A percentile compares a stretch with the other conserved stretches of the same genome.
These are phyloP conservation scores for Sugiyamaella marilandica DNA, from an alignment of 805 yeast genomes.

Conservation along the genomic window DNA sequence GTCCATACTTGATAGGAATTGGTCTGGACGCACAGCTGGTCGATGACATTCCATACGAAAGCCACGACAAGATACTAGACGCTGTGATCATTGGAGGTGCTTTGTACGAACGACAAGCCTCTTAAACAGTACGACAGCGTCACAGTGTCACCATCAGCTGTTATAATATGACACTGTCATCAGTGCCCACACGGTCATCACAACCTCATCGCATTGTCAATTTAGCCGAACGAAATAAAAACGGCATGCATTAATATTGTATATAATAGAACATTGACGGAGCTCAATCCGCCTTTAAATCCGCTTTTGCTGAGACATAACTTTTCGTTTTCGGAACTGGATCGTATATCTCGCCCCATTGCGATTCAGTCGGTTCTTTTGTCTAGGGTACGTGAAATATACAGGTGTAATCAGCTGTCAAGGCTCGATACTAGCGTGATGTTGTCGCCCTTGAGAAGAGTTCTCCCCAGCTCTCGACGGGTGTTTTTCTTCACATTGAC, in stretches of 20 bases:
- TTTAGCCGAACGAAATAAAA: too few relatives aligned
- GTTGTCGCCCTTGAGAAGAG: conserved; percentile 89
- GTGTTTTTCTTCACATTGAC: conserved; percentile 49
- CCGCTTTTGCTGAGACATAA: neutral
- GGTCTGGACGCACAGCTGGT: conserved; percentile 64
- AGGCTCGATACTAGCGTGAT: conserved; percentile 62
- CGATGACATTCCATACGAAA: conserved; percentile 48
- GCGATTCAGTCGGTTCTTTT: neutral
- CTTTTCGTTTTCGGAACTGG: neutral
- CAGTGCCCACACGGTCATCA: too few relatives aligned
- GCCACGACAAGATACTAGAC: conserved; percentile 61
- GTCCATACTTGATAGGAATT: conserved; percentile 46
- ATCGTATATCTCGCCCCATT: too few relatives aligned
- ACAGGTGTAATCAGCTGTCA: conserved; percentile 21
- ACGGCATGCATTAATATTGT: too few relatives aligned
- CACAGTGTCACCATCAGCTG: too few relatives aligned
- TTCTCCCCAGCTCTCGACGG: conserved; percentile 44
- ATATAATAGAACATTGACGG: neutral
- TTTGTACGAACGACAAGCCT: conserved; percentile 15
- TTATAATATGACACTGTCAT: too few relatives aligned
- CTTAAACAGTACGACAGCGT: neutral
- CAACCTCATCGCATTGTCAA: too few relatives aligned
- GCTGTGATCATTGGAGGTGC: conserved; percentile 43
- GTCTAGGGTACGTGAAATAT: neutral
- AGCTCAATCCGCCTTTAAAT: neutral